Evolutionary conservation across 768 basidiomycete species (phyloP), one percentile per base, ranked within the genome.

Genomic region (Roridomyces roridus): DNA sequence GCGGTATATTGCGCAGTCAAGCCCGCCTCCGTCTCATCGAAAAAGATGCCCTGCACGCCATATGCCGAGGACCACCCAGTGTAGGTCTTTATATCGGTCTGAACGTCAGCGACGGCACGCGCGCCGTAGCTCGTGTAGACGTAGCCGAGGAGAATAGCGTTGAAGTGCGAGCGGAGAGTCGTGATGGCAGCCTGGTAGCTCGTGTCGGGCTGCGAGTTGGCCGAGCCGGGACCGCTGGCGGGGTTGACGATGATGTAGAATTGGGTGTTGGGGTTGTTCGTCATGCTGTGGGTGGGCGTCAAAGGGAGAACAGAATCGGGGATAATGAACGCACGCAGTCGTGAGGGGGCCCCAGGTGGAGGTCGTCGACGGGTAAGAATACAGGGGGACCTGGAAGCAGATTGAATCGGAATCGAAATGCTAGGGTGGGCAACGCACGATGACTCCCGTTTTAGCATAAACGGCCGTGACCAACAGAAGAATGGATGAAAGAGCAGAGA

Each of bases 71-170:
- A 34, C 55, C 55, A 56, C 8, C 24, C 47, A 40, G 47, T 47
- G 36, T 56, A 56, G 21, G 55, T 56, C 7, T 35, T 25, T 17
- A 56, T 39, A 45, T 56, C 55, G 28, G 44, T 40, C 40, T 36
- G 29, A 1, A 55, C 54, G 4, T 55, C 12, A 34, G 10, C 39
- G 35, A 43, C 46, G 40, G 41, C 15, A n/a, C 40, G 46, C 31
- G 29, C 18, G 18, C 46, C 55, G 31, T 26, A 44, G 34, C 36
- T 11, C 34, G 55, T 56, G 24, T 2, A n/a, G 34, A 56, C 55
- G 42, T 56, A 56, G 47, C 55, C 55, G 5, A 56, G n/a, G 23
- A 56, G 46, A 12, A 56, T 35, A 21, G 46, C 55, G 36, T 56
- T 56, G 35, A 47, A 40, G 17, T 48, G 20, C n/a, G 41, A 2